Percentiles rank a stretch among this genome's conserved stretches.
phyloP scores from a whole-genome alignment of 768 basidiomycete genomes.

The Jaapia argillacea region DNA sequence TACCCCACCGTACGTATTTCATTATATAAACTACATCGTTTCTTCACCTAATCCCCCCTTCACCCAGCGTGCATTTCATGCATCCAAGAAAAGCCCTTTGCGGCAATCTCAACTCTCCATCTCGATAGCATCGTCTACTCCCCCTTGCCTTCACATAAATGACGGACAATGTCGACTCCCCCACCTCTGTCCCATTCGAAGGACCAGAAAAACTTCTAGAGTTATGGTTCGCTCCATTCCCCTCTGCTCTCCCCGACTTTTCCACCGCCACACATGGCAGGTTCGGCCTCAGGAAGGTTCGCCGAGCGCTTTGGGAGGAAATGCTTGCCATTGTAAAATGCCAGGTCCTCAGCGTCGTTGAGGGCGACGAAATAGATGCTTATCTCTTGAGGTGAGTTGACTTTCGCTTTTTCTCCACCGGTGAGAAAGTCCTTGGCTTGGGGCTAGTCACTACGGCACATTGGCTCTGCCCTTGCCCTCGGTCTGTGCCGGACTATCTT shows the following conservation, averaged over 20 bases:
- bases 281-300: slow-evolving; percentile 69
- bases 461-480: too few species aligned
- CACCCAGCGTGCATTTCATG: slow-evolving; percentile 11
- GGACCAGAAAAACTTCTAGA: slow-evolving; percentile 95
- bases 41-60: too few species aligned
- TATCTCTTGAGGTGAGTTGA: slow-evolving; percentile 82
- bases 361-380: slow-evolving; percentile 88
- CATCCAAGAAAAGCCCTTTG: slow-evolving; percentile 13
- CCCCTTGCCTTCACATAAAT: slow-evolving; percentile 3
- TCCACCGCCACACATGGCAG: slow-evolving; percentile 28
- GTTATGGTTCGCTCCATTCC: slow-evolving; percentile 90
- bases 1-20: too few species aligned
- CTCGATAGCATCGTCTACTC: slow-evolving; percentile 14
- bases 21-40: too few species aligned
- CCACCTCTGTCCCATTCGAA: slow-evolving; percentile 56
- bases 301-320: slow-evolving; percentile 80
- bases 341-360: slow-evolving; percentile 84
- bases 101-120: slow-evolving; percentile 10
- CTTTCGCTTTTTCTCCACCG: slow-evolving; percentile 2
- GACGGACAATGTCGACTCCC: slow-evolving; percentile 3
- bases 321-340: slow-evolving; percentile 97
- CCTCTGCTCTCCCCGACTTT: slow-evolving; percentile 44
- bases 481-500: too few species aligned
- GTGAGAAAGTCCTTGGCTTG: too few species aligned
- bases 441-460: too few species aligned